Conservation (phyloP, 768 basidiomycete species). For the Porpolomopsis calyptriformis region DNA sequence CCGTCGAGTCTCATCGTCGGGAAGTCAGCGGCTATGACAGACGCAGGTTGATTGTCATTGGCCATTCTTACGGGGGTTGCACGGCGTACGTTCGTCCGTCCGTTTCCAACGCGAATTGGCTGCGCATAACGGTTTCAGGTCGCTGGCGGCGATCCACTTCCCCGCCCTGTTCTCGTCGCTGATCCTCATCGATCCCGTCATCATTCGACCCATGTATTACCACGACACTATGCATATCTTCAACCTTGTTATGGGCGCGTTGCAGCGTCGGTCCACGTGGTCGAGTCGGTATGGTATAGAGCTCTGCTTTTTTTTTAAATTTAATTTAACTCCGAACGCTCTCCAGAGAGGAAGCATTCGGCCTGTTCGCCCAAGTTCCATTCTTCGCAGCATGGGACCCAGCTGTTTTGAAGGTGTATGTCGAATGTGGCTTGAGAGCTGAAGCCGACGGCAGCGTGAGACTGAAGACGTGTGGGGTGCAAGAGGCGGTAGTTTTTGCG, state of each 20-base stretch:
- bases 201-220: constrained; percentile 17
- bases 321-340: neutral
- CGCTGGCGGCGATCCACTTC: constrained; percentile 51
- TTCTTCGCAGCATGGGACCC: constrained; percentile 72
- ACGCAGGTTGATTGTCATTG: constrained; percentile 56
- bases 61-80: constrained; percentile 81
- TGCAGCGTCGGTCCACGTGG: constrained; percentile 57
- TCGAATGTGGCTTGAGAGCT: constrained; percentile 43
- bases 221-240: constrained; percentile 9
- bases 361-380: constrained; percentile 35
- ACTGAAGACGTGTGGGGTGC: constrained; percentile 57
- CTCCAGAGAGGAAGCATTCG: constrained; percentile 51
- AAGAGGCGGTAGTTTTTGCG: constrained; percentile 53
- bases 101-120: neutral
- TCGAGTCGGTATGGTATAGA: neutral
- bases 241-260: constrained; percentile 31
- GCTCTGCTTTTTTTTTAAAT: neutral
- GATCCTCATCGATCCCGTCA: constrained; percentile 73
- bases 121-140: constrained; percentile 24
- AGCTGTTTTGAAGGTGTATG: constrained; percentile 45
- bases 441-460: constrained; percentile 28
- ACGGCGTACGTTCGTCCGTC: constrained; percentile 42
- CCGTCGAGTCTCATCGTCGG: constrained; percentile 32
- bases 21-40: constrained; percentile 34
- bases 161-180: constrained; percentile 64